phyloP scores from a whole-genome alignment of 148 eudicot species.

The Cornus florida region DNA sequence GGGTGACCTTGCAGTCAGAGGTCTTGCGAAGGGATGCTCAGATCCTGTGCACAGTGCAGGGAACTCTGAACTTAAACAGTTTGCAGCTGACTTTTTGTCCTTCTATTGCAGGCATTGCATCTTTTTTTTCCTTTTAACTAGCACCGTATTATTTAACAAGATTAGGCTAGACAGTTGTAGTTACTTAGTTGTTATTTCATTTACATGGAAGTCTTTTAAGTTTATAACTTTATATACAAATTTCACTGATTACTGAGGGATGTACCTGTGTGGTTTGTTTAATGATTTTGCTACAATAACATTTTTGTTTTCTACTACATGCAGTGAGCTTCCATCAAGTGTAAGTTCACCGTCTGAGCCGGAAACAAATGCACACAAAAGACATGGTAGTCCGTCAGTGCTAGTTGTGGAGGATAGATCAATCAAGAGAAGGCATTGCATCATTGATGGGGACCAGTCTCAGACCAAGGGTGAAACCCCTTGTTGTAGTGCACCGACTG shows the following conservation, averaged over 20 bases:
- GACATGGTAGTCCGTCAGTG: constrained; percentile 58
- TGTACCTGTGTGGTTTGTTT: neutral
- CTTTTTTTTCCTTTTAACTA: neutral
- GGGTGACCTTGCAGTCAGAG: constrained; percentile 21
- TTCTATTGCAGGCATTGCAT: constrained; percentile 64
- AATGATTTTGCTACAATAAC: neutral
- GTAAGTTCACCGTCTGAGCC: constrained; percentile 31
- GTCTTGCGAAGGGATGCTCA: constrained; percentile 21
- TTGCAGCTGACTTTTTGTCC: constrained; percentile 63
- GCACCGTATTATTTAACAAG: neutral
- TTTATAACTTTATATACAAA: neutral
- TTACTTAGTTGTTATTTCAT: neutral
- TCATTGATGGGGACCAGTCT: constrained; percentile 23
- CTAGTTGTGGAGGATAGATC: constrained; percentile 44
- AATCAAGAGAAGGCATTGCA: constrained; percentile 56
- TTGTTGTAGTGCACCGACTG: constrained; percentile 22
- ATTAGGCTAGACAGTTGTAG: neutral
- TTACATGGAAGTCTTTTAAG: neutral
- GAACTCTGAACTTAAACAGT: constrained; percentile 50
- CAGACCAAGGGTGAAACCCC: constrained; percentile 24
- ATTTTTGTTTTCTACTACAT: constrained; percentile 5
- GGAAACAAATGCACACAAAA: constrained; percentile 43
- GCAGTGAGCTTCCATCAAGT: constrained; percentile 46
- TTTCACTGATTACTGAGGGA: neutral
- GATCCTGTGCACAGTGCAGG: constrained; percentile 22